Evolutionary conservation across 75 land plant genomes (phyloP), one percentile per base, ranked within the genome.

Genomic region (Cupressus sempervirens): DNA sequence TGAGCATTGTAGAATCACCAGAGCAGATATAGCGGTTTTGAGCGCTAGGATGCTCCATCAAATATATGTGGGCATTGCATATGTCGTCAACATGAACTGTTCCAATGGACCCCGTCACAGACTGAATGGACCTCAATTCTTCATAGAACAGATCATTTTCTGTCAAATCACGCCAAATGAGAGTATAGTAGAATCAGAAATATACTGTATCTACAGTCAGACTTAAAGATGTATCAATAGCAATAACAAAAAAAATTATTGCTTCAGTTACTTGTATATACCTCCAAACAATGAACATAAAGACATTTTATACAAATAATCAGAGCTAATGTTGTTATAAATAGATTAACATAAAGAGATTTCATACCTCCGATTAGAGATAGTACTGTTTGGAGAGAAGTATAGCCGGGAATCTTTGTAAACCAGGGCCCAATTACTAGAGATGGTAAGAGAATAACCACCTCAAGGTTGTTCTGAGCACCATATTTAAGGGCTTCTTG

Each of bases 71-170:
- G 9, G 98, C 96, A 79, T 88, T 84, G 76, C 95, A 94, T 46
- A 94, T 88, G 82, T 96, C 98, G 45, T 96, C 92, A 13, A 94
- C 91, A 84, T 96, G 98, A 50, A 96, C 96, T 74, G 90, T 86
- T 45, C 89, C 76, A 48, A 94, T 90, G 15, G 90, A 86, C 11
- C 89, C 91, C 84, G 86, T 65, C 62, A 86, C 80, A 10, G 82
- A 83, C 62, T 86, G 67, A 46, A 87, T 89, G 62, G 85, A 53
- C 26, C 40, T 68, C 46, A 91, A 13, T 52, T 83, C 83, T 0
- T 84, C 46, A 29, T 80, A 82, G 35, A 89, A 53, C 11, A 72
- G 12, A 67, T 67, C 72, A 7, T 67, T 67, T 67, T 67, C n/a
- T 67, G 72, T 7, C 10, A 6, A n/a, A 67, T 67, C 32, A 29